Conservation (phyloP, 805 yeast genomes). For the Wickerhamiella allomyrinae region DNA sequence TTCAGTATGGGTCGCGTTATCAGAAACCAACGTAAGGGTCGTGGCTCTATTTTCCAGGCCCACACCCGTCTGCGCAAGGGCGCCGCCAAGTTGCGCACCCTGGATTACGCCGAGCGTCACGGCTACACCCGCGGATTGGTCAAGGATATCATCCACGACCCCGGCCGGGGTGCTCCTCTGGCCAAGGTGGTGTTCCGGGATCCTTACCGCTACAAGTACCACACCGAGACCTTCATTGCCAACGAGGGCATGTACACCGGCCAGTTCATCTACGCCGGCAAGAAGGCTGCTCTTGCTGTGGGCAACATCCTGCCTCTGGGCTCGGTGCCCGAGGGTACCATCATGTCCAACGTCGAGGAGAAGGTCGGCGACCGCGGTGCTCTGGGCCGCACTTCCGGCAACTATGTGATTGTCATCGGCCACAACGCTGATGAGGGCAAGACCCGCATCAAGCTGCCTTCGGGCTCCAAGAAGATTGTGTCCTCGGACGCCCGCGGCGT, state of each 20-base stretch:
- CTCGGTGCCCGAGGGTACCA: constrained; percentile 98
- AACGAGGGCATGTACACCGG: constrained; percentile 99
- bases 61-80: constrained; percentile 99
- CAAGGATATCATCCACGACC: constrained; percentile 96
- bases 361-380: constrained; percentile 99
- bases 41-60: constrained; percentile 96
- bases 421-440: constrained; percentile 99
- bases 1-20: constrained; percentile 43
- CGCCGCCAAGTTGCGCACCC: constrained; percentile 99
- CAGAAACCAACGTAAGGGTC: constrained; percentile 99
- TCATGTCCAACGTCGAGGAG: constrained; percentile 95
- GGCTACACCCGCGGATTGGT: constrained; percentile 99
- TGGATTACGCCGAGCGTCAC: constrained; percentile 98
- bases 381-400: constrained; percentile 98
- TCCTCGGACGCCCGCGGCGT: constrained; percentile 98
- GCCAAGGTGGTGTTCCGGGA: constrained; percentile 99
- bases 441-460: constrained; percentile 98
- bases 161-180: constrained; percentile 99
- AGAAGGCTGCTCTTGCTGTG: constrained; percentile 83
- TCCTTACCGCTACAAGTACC: constrained; percentile 96
- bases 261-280: constrained; percentile 97
- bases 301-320: constrained; percentile 97
- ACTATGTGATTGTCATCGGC: constrained; percentile 96
- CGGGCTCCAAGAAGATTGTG: constrained; percentile 96
- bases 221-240: constrained; percentile 98